Conservation (phyloP, 164 flowering plant genomes). For the Magnolia changhungtana region DNA sequence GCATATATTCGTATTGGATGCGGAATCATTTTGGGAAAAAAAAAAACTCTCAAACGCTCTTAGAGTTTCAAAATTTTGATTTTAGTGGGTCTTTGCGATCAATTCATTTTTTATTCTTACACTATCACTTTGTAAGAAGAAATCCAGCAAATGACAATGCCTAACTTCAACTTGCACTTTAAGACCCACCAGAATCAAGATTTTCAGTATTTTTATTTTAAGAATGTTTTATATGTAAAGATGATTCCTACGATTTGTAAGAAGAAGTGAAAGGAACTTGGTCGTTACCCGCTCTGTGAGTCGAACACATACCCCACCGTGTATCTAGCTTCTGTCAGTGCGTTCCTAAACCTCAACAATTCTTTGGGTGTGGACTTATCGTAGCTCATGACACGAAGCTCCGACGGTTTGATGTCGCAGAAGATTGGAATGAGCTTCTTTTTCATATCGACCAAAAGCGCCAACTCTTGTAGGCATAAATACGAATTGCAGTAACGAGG, state of each 20-base stretch:
- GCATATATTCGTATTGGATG: too few species aligned
- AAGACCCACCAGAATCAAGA: background rate
- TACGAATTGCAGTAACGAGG: conserved; percentile 62
- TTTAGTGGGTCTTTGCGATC: too few species aligned
- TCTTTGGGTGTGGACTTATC: conserved; percentile 25
- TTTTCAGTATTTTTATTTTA: background rate
- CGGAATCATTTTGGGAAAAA: too few species aligned
- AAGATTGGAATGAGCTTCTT: conserved; percentile 61
- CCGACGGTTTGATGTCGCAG: conserved; percentile 58
- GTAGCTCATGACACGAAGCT: conserved; percentile 37
- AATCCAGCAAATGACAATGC: background rate
- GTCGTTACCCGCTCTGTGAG: conserved; percentile 40
- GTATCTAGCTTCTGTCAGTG: conserved; percentile 53
- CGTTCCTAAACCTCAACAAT: conserved; percentile 33
- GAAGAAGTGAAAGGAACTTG: background rate
- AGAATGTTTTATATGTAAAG: too few species aligned
- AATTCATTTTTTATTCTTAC: too few species aligned
- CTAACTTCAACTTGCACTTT: background rate
- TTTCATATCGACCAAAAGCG: conserved; percentile 46
- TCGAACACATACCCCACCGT: conserved; percentile 67
- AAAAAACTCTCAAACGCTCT: too few species aligned
- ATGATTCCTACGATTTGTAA: background rate
- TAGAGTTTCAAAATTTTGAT: too few species aligned
- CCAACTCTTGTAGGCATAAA: conserved; percentile 64
- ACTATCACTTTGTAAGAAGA: background rate